A percentile compares a stretch with the other conserved stretches of the same genome.
Conservation (phyloP, 2,329 filamentous ascomycete species). For the Calycina marina region DNA sequence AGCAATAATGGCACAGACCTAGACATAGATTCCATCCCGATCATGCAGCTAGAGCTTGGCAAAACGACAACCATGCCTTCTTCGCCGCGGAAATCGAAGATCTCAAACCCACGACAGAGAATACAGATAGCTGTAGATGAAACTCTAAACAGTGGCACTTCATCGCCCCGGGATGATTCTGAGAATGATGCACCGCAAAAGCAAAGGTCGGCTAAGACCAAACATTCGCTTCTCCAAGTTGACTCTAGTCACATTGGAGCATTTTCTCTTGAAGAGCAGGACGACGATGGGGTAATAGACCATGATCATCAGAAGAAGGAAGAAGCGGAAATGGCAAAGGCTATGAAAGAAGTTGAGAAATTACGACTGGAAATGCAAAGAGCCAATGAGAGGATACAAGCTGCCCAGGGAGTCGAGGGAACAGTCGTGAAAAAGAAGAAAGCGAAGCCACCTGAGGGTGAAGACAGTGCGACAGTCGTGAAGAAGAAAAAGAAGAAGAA, state of each 20-base stretch:
- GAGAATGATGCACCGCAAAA: slow-evolving; percentile 35
- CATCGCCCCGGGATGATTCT: slow-evolving; percentile 37
- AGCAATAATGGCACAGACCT: slow-evolving; percentile 62
- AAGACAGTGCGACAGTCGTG: slow-evolving; percentile 9
- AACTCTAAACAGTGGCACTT: slow-evolving; percentile 43
- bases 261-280: slow-evolving; percentile 54
- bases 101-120: slow-evolving; percentile 35
- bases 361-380: slow-evolving; percentile 80
- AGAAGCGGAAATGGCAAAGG: slow-evolving; percentile 77
- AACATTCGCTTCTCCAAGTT: slow-evolving; percentile 59
- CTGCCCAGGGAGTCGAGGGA: slow-evolving; percentile 55
- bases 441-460: slow-evolving; percentile 29
- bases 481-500: slow-evolving; percentile 37
- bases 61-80: slow-evolving; percentile 24
- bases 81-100: slow-evolving; percentile 23
- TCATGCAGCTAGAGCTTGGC: slow-evolving; percentile 79
- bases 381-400: slow-evolving; percentile 59
- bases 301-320: slow-evolving; percentile 57
- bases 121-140: slow-evolving; percentile 62
- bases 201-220: slow-evolving; percentile 33
- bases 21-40: slow-evolving; percentile 88
- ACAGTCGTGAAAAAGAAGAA: slow-evolving; percentile 49
- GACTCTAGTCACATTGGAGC: slow-evolving; percentile 71
- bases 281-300: slow-evolving; percentile 29
- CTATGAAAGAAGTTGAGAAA: slow-evolving; percentile 77